phyloP scores from a whole-genome alignment of 345 rosid species.

The Murraya koenigii region DNA sequence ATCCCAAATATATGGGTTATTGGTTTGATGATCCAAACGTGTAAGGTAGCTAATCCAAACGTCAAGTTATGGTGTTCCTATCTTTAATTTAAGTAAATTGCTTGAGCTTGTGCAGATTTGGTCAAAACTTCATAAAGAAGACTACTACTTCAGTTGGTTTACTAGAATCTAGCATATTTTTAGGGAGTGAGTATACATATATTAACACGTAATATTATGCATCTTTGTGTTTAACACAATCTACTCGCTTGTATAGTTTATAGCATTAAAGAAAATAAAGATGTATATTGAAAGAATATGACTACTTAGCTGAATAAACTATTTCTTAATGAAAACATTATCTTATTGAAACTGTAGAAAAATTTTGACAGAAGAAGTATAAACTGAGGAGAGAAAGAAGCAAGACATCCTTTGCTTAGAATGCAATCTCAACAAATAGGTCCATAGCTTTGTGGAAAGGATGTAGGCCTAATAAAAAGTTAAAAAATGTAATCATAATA shows the following conservation, averaged over 20 bases:
- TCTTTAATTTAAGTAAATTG: neutral
- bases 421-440: slow-evolving; percentile 5
- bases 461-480: neutral
- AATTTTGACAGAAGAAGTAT: neutral
- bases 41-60: slow-evolving; percentile 1
- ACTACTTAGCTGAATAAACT: neutral
- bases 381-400: neutral
- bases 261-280: neutral
- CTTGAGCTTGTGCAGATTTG: neutral
- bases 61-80: slow-evolving; percentile 9
- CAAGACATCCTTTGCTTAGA: slow-evolving; percentile 5
- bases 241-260: neutral
- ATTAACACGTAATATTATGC: too few species aligned
- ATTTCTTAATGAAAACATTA: neutral
- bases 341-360: neutral
- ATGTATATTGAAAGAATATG: neutral
- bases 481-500: neutral
- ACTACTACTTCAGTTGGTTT: neutral
- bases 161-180: too few species aligned
- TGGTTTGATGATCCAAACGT: neutral
- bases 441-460: neutral
- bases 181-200: too few species aligned
- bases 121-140: slow-evolving; percentile 2
- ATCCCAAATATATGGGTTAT: neutral
- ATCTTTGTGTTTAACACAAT: neutral